These are phyloP conservation scores for Fusarium austroafricanum DNA, from an alignment of 2,329 filamentous ascomycete genomes.

Conservation along the genomic window DNA sequence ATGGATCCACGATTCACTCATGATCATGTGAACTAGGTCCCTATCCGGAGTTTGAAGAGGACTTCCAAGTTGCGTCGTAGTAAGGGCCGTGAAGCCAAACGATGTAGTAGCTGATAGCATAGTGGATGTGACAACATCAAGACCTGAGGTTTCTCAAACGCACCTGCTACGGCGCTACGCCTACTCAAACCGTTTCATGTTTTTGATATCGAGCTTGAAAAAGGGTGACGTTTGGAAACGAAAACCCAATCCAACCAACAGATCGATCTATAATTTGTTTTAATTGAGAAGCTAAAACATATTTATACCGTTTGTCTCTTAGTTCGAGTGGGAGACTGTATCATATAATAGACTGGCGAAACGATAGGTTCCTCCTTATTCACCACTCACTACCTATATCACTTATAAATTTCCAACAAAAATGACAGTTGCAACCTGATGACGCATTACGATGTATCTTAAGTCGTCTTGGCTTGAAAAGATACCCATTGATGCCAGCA, in stretches of 20 bases:
- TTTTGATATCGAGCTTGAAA: background rate
- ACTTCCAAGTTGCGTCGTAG: no score
- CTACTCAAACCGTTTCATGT: background rate
- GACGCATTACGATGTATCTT: background rate
- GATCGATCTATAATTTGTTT: background rate
- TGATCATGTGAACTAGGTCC: background rate
- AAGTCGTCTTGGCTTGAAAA: background rate
- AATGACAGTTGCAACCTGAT: background rate
- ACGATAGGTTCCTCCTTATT: background rate
- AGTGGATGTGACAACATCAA: background rate
- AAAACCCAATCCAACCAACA: background rate
- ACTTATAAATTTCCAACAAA: no score
- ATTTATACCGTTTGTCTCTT: background rate
- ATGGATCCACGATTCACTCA: background rate
- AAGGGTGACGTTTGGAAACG: background rate
- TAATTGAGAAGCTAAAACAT: background rate
- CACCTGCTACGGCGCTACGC: constrained; percentile 1
- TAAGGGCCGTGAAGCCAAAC: background rate
- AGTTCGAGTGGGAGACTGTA: background rate
- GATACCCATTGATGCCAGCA: background rate
- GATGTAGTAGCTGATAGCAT: background rate
- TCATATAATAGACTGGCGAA: background rate
- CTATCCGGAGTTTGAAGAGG: background rate
- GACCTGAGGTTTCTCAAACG: background rate
- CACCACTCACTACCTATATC: no score